Base-by-base conservation (phyloP, 1,139 yeast genomes). In the Kodamaea fungicola region DNA sequence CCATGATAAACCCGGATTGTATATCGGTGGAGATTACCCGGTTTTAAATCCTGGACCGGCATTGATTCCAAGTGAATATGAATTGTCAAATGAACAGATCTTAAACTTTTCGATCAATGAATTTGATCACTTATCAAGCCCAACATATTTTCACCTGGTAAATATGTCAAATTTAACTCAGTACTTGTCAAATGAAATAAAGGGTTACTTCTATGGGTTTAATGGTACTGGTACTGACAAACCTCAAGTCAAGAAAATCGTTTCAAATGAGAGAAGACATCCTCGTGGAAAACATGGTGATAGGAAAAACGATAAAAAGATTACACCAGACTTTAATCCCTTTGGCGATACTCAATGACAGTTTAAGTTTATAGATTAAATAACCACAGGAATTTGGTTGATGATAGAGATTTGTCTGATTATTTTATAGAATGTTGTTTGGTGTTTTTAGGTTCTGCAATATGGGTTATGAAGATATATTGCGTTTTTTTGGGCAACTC, bases 171-270 rank as follows among this genome's bases (percentile, higher is more conserved):
- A 70, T 46, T 61, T 71, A 45, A 53, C 70, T 31, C 53, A 54
- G 22, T 54, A 62, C 40, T 53, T 71, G 39, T 46, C 52, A 9
- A 50, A 53, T 27, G 75, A 70, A 36, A 51, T 66, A 8, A 48
- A 59, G 24, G 75, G 75, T 1, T 52, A 61, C 34, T 71, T 71
- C 46, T 71, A 70, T 46, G 76, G 76, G 7, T 71, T 70, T 45
- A 61, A 61, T 44, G 34, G 35, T 31, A 41, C 46, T 28, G 39
- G 44, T 28, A 35, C 41, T 32, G 31, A 6, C 34, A 30, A 29
- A 10, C 31, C 21, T 12, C 26, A 27, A 16, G 26, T 22, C 26
- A 12, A 29, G n/a, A 34, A 28, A 23, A 29, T 35, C 24, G 31
- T 34, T 8, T 13, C 39, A n/a, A 24, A 5, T 4, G 34, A 30